Conservation (phyloP, 75 land plant genomes). For the Larix kaempferi region DNA sequence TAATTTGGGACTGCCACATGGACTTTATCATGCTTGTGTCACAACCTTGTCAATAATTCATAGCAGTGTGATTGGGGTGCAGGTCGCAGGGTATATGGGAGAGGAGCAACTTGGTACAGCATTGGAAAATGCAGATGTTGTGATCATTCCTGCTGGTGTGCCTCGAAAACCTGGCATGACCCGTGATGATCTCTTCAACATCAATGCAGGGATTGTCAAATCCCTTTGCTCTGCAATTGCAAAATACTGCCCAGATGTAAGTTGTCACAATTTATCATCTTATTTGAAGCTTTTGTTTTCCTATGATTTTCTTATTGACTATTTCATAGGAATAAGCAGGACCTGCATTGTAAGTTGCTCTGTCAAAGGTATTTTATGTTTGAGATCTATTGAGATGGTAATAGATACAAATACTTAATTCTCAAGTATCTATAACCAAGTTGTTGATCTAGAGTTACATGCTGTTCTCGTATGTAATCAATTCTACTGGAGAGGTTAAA, state of each 20-base stretch:
- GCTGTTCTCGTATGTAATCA: neutral
- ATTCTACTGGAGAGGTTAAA: too few species aligned
- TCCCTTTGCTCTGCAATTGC: slow-evolving; percentile 76
- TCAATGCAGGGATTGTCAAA: slow-evolving; percentile 96
- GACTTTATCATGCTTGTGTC: too few species aligned
- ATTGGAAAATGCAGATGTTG: slow-evolving; percentile 83
- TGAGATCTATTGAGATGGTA: neutral
- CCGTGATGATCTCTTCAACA: slow-evolving; percentile 96
- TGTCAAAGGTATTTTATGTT: neutral
- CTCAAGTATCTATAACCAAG: neutral
- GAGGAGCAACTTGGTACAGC: slow-evolving; percentile 81
- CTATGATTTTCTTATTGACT: neutral
- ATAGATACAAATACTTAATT: neutral
- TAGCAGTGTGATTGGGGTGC: neutral
- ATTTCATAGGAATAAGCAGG: neutral
- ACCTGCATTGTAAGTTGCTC: neutral
- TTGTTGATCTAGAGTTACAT: neutral
- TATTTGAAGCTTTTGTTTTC: neutral
- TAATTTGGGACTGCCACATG: too few species aligned
- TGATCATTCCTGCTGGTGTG: slow-evolving; percentile 97
- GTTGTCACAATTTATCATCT: slow-evolving; percentile 10
- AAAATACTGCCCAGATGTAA: slow-evolving; percentile 87
- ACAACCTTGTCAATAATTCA: too few species aligned
- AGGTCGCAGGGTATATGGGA: slow-evolving; percentile 80
- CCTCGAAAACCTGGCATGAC: slow-evolving; percentile 99